Conservation (phyloP, 2,329 filamentous ascomycete species). For the Cladosporium sp. region DNA sequence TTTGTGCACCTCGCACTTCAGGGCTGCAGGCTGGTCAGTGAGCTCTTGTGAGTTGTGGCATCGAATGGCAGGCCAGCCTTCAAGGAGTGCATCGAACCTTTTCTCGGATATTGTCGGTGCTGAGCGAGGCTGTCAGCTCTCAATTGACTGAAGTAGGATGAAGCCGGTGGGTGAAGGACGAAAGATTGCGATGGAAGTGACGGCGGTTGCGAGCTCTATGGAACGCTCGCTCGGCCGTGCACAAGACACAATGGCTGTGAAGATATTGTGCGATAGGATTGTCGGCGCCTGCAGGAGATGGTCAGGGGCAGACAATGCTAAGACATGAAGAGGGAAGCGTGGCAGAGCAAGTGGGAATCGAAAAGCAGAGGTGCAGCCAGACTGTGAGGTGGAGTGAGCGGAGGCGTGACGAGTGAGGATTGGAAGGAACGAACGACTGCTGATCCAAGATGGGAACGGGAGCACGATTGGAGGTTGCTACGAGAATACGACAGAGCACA, state of each 20-base stretch:
- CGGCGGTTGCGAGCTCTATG: background rate
- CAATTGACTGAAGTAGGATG: too few relatives aligned
- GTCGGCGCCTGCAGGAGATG: background rate
- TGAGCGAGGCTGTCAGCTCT: too few relatives aligned
- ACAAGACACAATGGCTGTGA: constrained; percentile 2
- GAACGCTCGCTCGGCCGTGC: background rate
- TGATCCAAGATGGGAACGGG: background rate
- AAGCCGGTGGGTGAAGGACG: too few relatives aligned
- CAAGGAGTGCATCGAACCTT: too few relatives aligned
- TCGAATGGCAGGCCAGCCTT: background rate
- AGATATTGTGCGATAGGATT: constrained; percentile 7
- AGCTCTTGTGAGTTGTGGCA: too few relatives aligned
- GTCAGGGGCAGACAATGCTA: background rate
- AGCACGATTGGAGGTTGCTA: too few relatives aligned
- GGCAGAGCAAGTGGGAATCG: background rate
- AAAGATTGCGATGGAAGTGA: background rate
- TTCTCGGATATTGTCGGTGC: too few relatives aligned
- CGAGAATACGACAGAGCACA: too few relatives aligned
- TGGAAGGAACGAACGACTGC: background rate
- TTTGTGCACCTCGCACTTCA: background rate
- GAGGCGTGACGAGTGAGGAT: background rate
- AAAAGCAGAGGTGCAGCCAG: too few relatives aligned
- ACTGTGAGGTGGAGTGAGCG: background rate
- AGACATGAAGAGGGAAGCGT: background rate
- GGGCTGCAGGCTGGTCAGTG: background rate